Conservation (phyloP, 1,139 yeast genomes). For the Blastobotrys arbuscula region DNA sequence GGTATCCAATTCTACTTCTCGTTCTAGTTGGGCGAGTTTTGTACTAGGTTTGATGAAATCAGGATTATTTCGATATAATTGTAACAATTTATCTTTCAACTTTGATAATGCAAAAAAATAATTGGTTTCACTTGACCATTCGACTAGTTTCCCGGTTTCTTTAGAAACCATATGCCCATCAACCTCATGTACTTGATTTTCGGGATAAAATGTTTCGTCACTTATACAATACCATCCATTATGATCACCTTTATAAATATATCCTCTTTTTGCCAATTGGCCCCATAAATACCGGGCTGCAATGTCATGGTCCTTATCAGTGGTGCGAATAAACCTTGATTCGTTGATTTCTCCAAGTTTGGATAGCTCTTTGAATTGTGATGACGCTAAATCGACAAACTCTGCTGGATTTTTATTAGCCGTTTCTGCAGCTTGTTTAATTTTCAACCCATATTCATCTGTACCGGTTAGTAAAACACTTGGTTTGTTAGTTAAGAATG, state of each 20-base stretch:
- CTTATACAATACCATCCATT: conserved; percentile 93
- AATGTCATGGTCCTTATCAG: conserved; percentile 68
- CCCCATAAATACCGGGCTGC: conserved; percentile 72
- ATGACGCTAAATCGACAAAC: conserved; percentile 68
- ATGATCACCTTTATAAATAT: conserved; percentile 76
- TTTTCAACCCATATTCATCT: conserved; percentile 94
- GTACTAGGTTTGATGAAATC: conserved; percentile 59
- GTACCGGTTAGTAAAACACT: conserved; percentile 82
- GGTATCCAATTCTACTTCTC: conserved; percentile 46
- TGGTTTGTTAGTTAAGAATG: conserved; percentile 39
- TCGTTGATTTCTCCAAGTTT: conserved; percentile 49
- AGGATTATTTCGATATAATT: conserved; percentile 41
- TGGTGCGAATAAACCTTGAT: conserved; percentile 83
- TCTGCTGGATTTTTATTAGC: conserved; percentile 51
- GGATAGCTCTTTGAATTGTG: conserved; percentile 61
- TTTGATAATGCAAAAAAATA: conserved; percentile 73
- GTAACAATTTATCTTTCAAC: conserved; percentile 52
- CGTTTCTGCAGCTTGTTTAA: conserved; percentile 67
- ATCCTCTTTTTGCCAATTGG: conserved; percentile 51
- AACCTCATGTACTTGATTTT: conserved; percentile 56
- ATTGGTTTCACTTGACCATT: conserved; percentile 72
- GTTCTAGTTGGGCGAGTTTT: conserved; percentile 51
- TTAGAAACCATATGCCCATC: conserved; percentile 49
- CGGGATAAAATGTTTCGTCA: conserved; percentile 93
- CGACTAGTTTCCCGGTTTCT: conserved; percentile 74